These are phyloP conservation scores for Citrullus colocynthis DNA, from an alignment of 306 rosid genomes.

Conservation along the genomic window DNA sequence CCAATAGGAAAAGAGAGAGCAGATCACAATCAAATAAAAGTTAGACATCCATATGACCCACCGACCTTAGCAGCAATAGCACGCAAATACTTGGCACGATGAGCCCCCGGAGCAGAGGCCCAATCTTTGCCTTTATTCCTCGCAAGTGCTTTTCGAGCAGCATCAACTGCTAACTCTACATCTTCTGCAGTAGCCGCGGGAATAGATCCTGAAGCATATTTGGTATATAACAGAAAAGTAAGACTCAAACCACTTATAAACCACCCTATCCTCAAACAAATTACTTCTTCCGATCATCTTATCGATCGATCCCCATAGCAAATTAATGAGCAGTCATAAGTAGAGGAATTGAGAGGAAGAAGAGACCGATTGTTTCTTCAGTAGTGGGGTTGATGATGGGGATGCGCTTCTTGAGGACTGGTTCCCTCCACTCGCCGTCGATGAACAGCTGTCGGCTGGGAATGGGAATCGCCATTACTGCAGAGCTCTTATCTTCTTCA, in stretches of 20 bases:
- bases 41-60: background rate
- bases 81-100: constrained; percentile 82
- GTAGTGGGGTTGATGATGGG: constrained; percentile 77
- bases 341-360: background rate
- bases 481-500: background rate
- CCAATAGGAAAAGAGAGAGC: background rate
- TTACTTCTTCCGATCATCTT: background rate
- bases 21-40: background rate
- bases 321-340: background rate
- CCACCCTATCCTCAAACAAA: background rate
- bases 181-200: constrained; percentile 93
- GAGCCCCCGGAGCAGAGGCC: constrained; percentile 64
- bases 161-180: constrained; percentile 71
- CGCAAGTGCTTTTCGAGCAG: constrained; percentile 58
- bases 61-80: constrained; percentile 81
- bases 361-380: constrained; percentile 47
- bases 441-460: constrained; percentile 68
- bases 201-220: constrained; percentile 42
- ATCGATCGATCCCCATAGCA: background rate
- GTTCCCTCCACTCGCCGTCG: constrained; percentile 70
- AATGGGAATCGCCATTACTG: constrained; percentile 43
- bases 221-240: background rate
- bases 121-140: constrained; percentile 72
- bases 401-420: constrained; percentile 55
- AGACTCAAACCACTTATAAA: background rate